Base-by-base conservation (phyloP, 768 basidiomycete genomes). In the Leccinellum rugosiceps region DNA sequence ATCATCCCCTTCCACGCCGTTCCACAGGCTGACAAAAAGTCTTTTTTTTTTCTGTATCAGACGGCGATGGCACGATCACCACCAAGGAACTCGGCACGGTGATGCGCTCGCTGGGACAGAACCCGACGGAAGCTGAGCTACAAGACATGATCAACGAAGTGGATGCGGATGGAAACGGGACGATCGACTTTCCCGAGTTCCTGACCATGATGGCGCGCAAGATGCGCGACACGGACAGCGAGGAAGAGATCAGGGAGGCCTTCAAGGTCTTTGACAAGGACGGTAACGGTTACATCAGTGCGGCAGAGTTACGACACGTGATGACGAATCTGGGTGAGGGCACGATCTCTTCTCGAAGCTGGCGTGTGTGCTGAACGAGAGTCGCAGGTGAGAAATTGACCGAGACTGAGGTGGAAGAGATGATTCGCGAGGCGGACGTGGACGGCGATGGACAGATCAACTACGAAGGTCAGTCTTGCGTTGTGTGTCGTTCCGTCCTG, bases 181-280 rank as follows among this genome's bases (percentile, higher is more conserved):
- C 86, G 58, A 92, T 94, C 74, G 92, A 94, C 76, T 89, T 82
- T 58, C 85, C 84, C 44, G 90, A 92, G 74, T 93, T 92, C 76
- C 77, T 90, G 60, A 87, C 85, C 46, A 86, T 88, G 87, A 88
- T 88, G 87, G 86, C 87, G 58, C 79, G 89, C 65, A 91, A 91
- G 77, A 93, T 93, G 90, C 86, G 87, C 70, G 91, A 95, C 71
- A 90, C 90, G 23, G 94, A 95, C 70, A 83, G 83, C 64, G 93
- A 97, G 75, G 94, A 94, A 73, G 95, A 97, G 77, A 90, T 98
- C 74, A 86, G 85, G 72, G 92, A 95, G 79, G 96, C 96, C 25
- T 98, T 98, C 84, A 90, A 90, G 75, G 92, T 94, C 54, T 97
- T 97, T 67, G 95, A 98, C 76, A 94, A 92, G 83, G 92, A 98